phyloP scores from a whole-genome alignment of 768 basidiomycete genomes.

The Amanita pallidorosea region DNA sequence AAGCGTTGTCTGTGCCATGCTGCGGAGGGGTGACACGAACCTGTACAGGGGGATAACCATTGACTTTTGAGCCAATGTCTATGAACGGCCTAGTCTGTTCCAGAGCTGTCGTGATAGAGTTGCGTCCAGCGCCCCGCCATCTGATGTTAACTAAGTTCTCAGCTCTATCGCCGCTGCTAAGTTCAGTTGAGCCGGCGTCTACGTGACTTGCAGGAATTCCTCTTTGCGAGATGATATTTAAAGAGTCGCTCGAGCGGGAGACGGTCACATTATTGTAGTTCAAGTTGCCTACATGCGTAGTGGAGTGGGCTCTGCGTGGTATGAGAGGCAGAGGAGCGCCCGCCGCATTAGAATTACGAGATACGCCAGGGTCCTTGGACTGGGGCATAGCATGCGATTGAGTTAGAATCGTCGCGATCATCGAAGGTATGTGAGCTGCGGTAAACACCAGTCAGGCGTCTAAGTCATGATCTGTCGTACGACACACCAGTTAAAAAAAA shows the following conservation, averaged over 20 bases:
- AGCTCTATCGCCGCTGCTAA: not conserved
- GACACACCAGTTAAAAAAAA: not conserved
- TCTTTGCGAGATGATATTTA: not conserved
- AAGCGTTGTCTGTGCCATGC: constrained; percentile 13
- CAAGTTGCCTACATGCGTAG: not conserved
- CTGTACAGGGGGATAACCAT: constrained; percentile 21
- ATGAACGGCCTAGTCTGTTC: too few relatives aligned
- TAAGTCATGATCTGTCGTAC: not conserved
- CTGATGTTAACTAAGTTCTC: not conserved
- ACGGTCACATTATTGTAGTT: not conserved
- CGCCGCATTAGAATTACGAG: constrained; percentile 40
- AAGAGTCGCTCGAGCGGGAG: not conserved
- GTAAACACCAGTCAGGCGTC: not conserved
- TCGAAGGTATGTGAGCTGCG: constrained; percentile 11
- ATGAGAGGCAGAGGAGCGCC: constrained; percentile 52
- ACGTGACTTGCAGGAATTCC: constrained; percentile 17
- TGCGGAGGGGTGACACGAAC: constrained; percentile 29
- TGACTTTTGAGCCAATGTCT: not conserved
- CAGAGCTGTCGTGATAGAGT: too few relatives aligned
- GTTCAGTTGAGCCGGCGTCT: constrained; percentile 24
- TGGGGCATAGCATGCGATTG: constrained; percentile 26
- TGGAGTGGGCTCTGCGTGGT: constrained; percentile 36
- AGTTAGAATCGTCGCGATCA: constrained; percentile 34
- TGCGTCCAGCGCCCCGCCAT: too few relatives aligned
- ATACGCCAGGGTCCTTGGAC: constrained; percentile 19